These are phyloP conservation scores for Diaporthe ampelina DNA, from an alignment of 2,329 filamentous ascomycete genomes.

Conservation along the genomic window DNA sequence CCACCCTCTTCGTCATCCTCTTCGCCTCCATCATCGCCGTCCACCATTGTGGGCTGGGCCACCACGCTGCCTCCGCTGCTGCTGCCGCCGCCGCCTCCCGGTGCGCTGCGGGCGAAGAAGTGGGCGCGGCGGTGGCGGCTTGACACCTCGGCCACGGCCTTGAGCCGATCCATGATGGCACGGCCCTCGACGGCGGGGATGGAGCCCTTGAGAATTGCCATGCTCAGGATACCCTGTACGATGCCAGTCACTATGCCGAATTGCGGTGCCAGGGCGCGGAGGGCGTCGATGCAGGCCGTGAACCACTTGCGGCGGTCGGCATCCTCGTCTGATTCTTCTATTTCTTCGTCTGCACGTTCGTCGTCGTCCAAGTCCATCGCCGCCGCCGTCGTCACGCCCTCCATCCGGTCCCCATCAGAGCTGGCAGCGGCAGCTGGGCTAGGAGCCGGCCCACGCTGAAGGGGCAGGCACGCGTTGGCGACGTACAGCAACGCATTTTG, in stretches of 20 bases:
- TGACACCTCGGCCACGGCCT: background rate
- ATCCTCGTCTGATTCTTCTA: constrained; percentile 32
- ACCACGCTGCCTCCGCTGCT: too few species aligned
- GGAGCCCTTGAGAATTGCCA: constrained; percentile 43
- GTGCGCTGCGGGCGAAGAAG: too few species aligned
- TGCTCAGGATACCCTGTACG: constrained; percentile 46
- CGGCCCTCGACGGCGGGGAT: constrained; percentile 41
- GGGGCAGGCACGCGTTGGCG: constrained; percentile 45
- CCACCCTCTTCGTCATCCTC: background rate
- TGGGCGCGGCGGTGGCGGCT: background rate
- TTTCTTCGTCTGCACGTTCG: too few species aligned
- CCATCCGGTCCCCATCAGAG: too few species aligned
- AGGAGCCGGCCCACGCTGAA: background rate
- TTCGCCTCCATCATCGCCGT: background rate
- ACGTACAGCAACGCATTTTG: constrained; percentile 49
- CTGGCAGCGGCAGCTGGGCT: too few species aligned
- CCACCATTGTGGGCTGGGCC: too few species aligned
- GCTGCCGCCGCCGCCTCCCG: background rate
- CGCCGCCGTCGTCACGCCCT: background rate
- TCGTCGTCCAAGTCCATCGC: background rate
- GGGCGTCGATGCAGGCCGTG: constrained; percentile 47
- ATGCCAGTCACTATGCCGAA: constrained; percentile 46
- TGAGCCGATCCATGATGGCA: constrained; percentile 26
- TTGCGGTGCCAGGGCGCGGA: constrained; percentile 45
- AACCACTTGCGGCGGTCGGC: constrained; percentile 46